A percentile compares a stretch with the other conserved stretches of the same genome.
These are phyloP conservation scores for Nadsonia fulvescens DNA, from an alignment of 805 yeast genomes.

Conservation along the genomic window DNA sequence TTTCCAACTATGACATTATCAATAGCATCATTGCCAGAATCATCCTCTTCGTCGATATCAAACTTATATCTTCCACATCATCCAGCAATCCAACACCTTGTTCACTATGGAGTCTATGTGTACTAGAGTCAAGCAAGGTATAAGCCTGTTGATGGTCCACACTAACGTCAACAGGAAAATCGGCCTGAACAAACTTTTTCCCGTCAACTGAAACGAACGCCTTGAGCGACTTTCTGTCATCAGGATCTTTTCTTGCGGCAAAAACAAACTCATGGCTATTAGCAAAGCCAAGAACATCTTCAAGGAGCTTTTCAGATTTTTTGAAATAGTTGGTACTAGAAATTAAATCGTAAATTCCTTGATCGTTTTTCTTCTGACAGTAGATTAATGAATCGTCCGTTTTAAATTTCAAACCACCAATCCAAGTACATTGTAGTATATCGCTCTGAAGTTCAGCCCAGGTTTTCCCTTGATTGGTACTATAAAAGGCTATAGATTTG, in stretches of 20 bases:
- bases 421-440: no score
- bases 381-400: no score
- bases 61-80: no score
- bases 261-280: constrained; percentile 51
- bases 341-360: no score
- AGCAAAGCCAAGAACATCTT: constrained; percentile 54
- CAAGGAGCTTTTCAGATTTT: constrained; percentile 21
- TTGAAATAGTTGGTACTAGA: constrained; percentile 34
- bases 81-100: no score
- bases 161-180: constrained; percentile 49
- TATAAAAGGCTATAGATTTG: constrained; percentile 36
- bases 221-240: constrained; percentile 33
- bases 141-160: constrained; percentile 50
- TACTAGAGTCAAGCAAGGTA: constrained; percentile 57
- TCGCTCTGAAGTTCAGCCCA: no score
- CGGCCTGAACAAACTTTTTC: constrained; percentile 50
- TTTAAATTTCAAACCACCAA: no score
- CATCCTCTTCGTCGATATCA: no score
- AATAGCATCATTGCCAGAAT: no score
- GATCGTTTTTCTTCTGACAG: no score
- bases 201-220: constrained; percentile 75
- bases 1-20: no score
- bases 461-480: constrained; percentile 65
- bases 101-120: no score
- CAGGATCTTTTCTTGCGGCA: constrained; percentile 42